Evolutionary conservation across 176 grass and related monocot species (phyloP).

Genomic region (Oryza coarctata): DNA sequence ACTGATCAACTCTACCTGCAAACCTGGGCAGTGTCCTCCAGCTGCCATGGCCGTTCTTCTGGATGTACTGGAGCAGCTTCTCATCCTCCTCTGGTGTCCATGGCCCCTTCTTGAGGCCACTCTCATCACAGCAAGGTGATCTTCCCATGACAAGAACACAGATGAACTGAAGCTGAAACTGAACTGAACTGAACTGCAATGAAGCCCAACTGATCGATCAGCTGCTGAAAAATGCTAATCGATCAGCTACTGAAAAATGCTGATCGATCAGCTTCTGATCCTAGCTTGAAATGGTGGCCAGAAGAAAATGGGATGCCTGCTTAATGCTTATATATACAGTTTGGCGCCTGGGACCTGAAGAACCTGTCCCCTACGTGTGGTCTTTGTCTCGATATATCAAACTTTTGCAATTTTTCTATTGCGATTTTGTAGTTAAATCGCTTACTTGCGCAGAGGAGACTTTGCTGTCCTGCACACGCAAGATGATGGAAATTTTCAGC

Average conservation of each 20-base stretch:
- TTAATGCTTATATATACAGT: conserved; percentile 37
- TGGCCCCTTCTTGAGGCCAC: conserved; percentile 78
- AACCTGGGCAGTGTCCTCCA: conserved; percentile 79
- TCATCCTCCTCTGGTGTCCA: conserved; percentile 85
- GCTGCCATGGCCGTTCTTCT: conserved; percentile 74
- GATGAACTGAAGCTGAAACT: not conserved
- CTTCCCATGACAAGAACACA: conserved; percentile 52
- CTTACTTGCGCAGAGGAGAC: conserved; percentile 5
- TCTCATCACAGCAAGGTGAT: conserved; percentile 64
- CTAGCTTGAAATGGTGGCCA: conserved; percentile 18
- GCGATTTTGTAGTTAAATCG: not conserved
- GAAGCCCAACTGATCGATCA: not conserved
- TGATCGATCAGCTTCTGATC: not conserved
- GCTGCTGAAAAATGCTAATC: not conserved
- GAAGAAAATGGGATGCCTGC: not conserved
- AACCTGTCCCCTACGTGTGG: conserved; percentile 29
- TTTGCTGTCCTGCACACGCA: not conserved
- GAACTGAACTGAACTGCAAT: no score
- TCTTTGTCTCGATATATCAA: conserved; percentile 24
- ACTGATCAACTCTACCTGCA: conserved; percentile 45
- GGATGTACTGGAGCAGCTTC: conserved; percentile 72
- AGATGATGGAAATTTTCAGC: not conserved
- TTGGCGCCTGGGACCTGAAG: conserved; percentile 3
- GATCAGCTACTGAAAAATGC: not conserved
- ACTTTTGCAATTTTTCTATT: conserved; percentile 7